Evolutionary conservation across 2,329 filamentous ascomycete genomes (phyloP), one percentile per base, ranked within the genome.

Genomic region (Zasmidium cellare): DNA sequence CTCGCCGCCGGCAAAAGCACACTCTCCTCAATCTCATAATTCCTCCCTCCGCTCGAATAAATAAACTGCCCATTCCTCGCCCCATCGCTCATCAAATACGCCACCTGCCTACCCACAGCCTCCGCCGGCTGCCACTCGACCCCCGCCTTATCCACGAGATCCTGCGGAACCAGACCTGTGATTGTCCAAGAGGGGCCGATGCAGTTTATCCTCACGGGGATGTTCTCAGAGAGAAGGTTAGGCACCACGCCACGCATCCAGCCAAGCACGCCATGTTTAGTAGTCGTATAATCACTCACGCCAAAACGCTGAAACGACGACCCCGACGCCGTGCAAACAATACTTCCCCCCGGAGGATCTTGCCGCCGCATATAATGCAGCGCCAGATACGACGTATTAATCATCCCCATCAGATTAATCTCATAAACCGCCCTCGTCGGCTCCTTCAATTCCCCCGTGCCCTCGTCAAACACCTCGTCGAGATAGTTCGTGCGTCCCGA

Each of bases 211-310:
- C 84, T 80, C 46, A 86, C 79, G 1, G 80, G 78, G 1, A 81
- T 59, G 3, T 46, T 56, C 19, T 46, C 53, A 16, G 18, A 67
- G 59, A 11, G 74, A 64, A 12, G 62, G 2, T 77, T 68, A 2
- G 71, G 69, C 1, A 76, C 68, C 9, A 83, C 69, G 2, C 79
- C 78, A 24, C 83, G 77, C 20, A 81, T 75, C 55, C 83, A 78
- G 2, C 84, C 83, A 0, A 85, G 60, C 0, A 84, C 78, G 20
- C 77, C 84, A 55, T 84, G 80, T 58, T 86, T 86, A 24, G 82
- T 72, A 1, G 79, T 77, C 1, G 79, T 78, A 57, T 86, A 86
- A 64, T 86, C 83, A 0, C 76, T 72, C 2, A 75, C 75, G 18
- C 79, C 75, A 51, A 85, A 75, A 1, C 77, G 79, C 56, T 83